phyloP scores from a whole-genome alignment of 202 grass and related monocot genomes.

The Panicum hallii region DNA sequence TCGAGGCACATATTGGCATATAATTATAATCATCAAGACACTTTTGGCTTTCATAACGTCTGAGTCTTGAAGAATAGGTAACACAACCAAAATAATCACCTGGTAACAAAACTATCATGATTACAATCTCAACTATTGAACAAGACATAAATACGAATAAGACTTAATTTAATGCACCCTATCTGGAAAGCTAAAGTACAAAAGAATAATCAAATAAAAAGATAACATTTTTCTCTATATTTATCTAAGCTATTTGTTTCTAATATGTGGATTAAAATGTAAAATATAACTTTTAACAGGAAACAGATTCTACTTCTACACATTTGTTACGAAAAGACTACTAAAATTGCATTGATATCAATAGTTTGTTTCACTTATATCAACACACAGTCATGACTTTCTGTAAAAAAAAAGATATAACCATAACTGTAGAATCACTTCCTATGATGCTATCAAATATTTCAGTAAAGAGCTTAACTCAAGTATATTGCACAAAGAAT shows the following conservation, averaged over 20 bases:
- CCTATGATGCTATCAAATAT: neutral
- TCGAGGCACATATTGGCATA: slow-evolving; percentile 88
- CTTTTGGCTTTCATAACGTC: slow-evolving; percentile 72
- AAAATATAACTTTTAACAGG: slow-evolving; percentile 12
- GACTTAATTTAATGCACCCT: slow-evolving; percentile 3
- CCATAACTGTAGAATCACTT: neutral
- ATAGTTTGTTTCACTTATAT: neutral
- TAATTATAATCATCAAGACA: slow-evolving; percentile 69
- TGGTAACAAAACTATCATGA: slow-evolving; percentile 46
- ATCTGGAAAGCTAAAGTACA: slow-evolving; percentile 10
- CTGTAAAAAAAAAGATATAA: neutral
- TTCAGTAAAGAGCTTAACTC: neutral
- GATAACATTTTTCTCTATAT: neutral
- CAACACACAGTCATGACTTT: neutral
- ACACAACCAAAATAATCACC: slow-evolving; percentile 77
- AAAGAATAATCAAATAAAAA: slow-evolving; percentile 19
- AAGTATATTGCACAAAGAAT: neutral
- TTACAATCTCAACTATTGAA: slow-evolving; percentile 31
- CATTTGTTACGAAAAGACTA: slow-evolving; percentile 4
- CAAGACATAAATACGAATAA: slow-evolving; percentile 2
- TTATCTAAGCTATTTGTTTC: neutral
- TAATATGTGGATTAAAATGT: neutral
- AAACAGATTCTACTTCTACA: slow-evolving; percentile 21
- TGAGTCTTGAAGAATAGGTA: slow-evolving; percentile 65
- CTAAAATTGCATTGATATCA: neutral